Evolutionary conservation across 192 early-diverging fungal species (phyloP).

Genomic region (Blastocladiella britannica): DNA sequence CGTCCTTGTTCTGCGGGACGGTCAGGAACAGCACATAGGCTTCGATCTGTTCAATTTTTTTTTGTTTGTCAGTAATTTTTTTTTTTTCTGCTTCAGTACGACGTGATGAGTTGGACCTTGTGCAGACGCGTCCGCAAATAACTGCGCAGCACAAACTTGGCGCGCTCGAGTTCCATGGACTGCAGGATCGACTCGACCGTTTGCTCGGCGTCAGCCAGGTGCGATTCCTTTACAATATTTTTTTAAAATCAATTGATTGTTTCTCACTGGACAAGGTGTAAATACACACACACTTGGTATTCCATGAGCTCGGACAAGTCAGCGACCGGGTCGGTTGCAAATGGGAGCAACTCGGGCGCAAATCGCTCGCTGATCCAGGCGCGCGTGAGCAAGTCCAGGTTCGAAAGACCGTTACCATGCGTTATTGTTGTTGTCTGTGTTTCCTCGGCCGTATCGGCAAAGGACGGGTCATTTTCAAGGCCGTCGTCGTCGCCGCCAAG

Average conservation of each 20-base stretch:
- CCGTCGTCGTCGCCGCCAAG: too few species aligned
- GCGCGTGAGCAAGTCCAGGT: slow-evolving; percentile 22
- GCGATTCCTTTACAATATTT: slow-evolving; percentile 12
- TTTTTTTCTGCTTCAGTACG: not conserved
- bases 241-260: slow-evolving; percentile 5
- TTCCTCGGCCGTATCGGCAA: too few species aligned
- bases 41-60: slow-evolving; percentile 25
- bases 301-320: slow-evolving; percentile 30
- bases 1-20: slow-evolving; percentile 8
- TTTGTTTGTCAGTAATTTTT: not conserved
- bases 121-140: slow-evolving; percentile 39
- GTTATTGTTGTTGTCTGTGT: too few species aligned
- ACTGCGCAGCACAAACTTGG: slow-evolving; percentile 37
- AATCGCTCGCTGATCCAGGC: slow-evolving; percentile 49
- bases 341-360: slow-evolving; percentile 40
- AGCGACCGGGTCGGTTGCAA: slow-evolving; percentile 17
- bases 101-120: slow-evolving; percentile 18
- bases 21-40: slow-evolving; percentile 21
- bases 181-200: slow-evolving; percentile 32
- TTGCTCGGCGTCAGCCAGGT: slow-evolving; percentile 13
- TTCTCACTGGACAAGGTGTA: not conserved
- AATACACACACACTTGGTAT: slow-evolving; percentile 29
- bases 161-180: slow-evolving; percentile 42
- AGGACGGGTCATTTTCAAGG: too few species aligned
- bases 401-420: too few species aligned